These are phyloP conservation scores for Cladosporium colombiae DNA, from an alignment of 2,329 filamentous ascomycete genomes.

Conservation along the genomic window DNA sequence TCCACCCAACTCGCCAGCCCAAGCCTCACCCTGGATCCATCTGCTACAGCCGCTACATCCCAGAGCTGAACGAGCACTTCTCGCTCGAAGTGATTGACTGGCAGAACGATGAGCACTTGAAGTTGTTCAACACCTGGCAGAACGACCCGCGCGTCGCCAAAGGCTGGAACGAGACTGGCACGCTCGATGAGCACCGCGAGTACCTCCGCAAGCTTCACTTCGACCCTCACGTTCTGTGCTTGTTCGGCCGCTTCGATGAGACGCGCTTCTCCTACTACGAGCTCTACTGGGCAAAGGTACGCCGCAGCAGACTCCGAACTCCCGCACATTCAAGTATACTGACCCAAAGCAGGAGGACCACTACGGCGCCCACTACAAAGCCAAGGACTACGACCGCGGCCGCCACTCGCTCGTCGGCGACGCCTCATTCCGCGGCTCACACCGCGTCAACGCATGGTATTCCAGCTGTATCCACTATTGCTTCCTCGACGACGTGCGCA, in stretches of 20 bases:
- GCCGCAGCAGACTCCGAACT: not conserved
- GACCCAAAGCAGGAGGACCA: slow-evolving; percentile 54
- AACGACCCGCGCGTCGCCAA: slow-evolving; percentile 79
- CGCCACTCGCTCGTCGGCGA: slow-evolving; percentile 63
- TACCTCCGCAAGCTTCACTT: slow-evolving; percentile 69
- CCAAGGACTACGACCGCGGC: slow-evolving; percentile 59
- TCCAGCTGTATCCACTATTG: slow-evolving; percentile 60
- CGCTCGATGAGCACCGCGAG: slow-evolving; percentile 70
- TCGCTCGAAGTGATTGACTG: slow-evolving; percentile 75
- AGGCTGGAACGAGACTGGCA: slow-evolving; percentile 79
- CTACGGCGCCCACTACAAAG: slow-evolving; percentile 59
- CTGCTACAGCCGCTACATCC: slow-evolving; percentile 77
- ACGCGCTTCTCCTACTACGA: slow-evolving; percentile 76
- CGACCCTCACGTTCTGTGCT: slow-evolving; percentile 70
- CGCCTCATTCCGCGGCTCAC: slow-evolving; percentile 54
- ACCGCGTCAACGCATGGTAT: slow-evolving; percentile 61
- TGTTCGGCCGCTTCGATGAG: slow-evolving; percentile 72
- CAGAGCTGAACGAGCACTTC: slow-evolving; percentile 73
- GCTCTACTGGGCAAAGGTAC: slow-evolving; percentile 70
- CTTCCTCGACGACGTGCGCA: slow-evolving; percentile 61
- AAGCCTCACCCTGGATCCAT: slow-evolving; percentile 71
- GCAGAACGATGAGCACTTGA: slow-evolving; percentile 62
- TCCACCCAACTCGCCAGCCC: slow-evolving; percentile 69
- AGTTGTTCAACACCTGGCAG: slow-evolving; percentile 76
- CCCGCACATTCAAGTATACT: slow-evolving; percentile 38